Evolutionary conservation across 768 basidiomycete species (phyloP), one percentile per base, ranked within the genome.

Genomic region (Mycena vitilis): DNA sequence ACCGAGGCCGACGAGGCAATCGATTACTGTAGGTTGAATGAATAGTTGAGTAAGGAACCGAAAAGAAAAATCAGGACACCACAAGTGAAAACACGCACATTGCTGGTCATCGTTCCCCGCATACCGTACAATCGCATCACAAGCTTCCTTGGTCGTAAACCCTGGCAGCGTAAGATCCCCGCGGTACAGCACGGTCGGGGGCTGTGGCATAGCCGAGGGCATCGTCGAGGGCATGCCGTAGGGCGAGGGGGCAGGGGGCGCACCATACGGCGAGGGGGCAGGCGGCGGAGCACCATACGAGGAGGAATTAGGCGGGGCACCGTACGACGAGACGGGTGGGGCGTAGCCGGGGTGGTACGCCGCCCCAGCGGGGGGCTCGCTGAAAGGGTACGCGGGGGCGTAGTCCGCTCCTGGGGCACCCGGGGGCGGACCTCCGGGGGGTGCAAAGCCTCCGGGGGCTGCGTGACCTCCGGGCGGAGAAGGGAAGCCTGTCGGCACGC

Each of bases 1-100:
- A 8, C 76, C 77, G n/a, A 83, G 75, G 2, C 72, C 69, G 5
- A 75, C 68, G 12, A 84, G 71, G 10, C 76, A 71, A 20, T 70
- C 63, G 37, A 78, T 75, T 44, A 83, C 83, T 83, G 61, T 13
- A 15, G 40, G 40, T 30, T 30, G 4, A 15, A 40, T 40, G 40
- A 10, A 9, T 40, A 11, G 40, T 40, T 40, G 15, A 55, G 38
- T 9, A 8, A n/a, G n/a, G 36, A 10, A 30, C 4, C 2, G 23
- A 30, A 30, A 30, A 30, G 13, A 52, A n/a, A n/a, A n/a, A n/a
- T n/a, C n/a, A n/a, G n/a, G n/a, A n/a, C n/a, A n/a, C n/a, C n/a
- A n/a, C n/a, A n/a, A n/a, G n/a, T n/a, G n/a, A n/a, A n/a, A n/a
- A n/a, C n/a, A n/a, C n/a, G n/a, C n/a, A n/a, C n/a, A n/a, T n/a